These are phyloP conservation scores for Ogataea pini DNA, from an alignment of 805 yeast species.

Conservation along the genomic window DNA sequence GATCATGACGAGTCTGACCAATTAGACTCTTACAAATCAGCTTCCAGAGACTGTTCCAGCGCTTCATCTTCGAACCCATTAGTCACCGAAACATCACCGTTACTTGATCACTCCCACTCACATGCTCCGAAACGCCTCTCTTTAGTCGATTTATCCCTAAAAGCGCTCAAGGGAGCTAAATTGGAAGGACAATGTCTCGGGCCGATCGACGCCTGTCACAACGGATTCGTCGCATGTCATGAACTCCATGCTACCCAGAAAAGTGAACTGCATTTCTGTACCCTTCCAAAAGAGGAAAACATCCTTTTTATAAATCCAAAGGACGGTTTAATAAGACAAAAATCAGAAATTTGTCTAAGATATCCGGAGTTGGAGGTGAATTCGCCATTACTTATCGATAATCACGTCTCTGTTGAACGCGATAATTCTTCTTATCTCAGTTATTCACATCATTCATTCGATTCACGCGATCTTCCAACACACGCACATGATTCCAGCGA, in stretches of 20 bases:
- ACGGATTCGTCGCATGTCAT: conserved; percentile 26
- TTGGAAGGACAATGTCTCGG: conserved; percentile 38
- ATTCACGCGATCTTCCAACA: not conserved
- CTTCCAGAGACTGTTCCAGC: too few relatives aligned
- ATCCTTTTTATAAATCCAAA: conserved; percentile 32
- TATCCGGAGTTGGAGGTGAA: conserved; percentile 34
- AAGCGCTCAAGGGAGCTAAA: conserved; percentile 30
- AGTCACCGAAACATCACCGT: conserved; percentile 5
- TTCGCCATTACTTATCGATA: conserved; percentile 33
- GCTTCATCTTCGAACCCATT: too few relatives aligned
- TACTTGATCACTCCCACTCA: not conserved
- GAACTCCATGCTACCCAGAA: conserved; percentile 21
- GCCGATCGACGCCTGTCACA: conserved; percentile 30
- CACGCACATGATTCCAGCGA: not conserved
- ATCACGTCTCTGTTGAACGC: not conserved
- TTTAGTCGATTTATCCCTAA: conserved; percentile 33
- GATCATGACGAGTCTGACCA: too few relatives aligned
- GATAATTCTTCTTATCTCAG: not conserved
- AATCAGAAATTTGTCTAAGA: conserved; percentile 26
- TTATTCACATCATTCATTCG: not conserved
- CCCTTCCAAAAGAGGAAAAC: conserved; percentile 37
- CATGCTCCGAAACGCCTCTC: conserved; percentile 19
- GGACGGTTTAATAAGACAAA: conserved; percentile 28
- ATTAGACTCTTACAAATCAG: too few relatives aligned
- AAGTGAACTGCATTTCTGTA: conserved; percentile 35